Evolutionary conservation across 257 asterid species (phyloP).

Genomic region (Capsicum baccatum): DNA sequence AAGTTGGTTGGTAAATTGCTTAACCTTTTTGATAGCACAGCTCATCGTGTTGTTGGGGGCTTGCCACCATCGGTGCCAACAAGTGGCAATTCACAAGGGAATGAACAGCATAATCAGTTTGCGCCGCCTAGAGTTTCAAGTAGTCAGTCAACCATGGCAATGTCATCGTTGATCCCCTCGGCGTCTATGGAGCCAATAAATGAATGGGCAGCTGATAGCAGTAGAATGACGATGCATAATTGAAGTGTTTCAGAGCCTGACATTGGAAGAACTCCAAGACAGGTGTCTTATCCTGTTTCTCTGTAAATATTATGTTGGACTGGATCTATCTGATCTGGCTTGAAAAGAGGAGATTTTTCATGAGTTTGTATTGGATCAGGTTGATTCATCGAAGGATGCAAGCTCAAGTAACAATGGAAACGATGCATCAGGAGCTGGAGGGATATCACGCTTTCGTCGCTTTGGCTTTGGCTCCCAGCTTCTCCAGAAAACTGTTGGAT

Average conservation of each 20-base stretch:
- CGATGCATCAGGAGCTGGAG: conserved; percentile 51
- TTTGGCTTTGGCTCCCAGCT: conserved; percentile 49
- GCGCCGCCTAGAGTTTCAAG: conserved; percentile 66
- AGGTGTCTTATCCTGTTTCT: conserved; percentile 58
- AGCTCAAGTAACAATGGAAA: conserved; percentile 53
- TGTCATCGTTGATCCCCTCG: conserved; percentile 86
- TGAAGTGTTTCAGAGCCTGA: conserved; percentile 98
- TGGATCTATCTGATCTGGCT: conserved; percentile 15
- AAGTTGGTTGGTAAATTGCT: conserved; percentile 80
- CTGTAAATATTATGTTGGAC: conserved; percentile 9
- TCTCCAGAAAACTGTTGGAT: conserved; percentile 54
- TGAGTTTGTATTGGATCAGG: conserved; percentile 46
- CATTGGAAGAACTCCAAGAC: conserved; percentile 90
- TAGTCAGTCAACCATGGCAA: conserved; percentile 96
- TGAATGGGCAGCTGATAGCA: conserved; percentile 64
- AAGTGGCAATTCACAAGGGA: conserved; percentile 51
- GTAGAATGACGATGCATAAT: conserved; percentile 63
- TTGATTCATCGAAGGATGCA: conserved; percentile 69
- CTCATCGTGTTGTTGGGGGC: conserved; percentile 84
- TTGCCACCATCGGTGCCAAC: conserved; percentile 70
- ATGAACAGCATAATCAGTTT: conserved; percentile 57
- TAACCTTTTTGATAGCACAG: conserved; percentile 79
- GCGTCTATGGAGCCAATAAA: conserved; percentile 50
- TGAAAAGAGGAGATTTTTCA: neutral
- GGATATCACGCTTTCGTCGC: conserved; percentile 28